Conservation (phyloP, 1,284 basidiomycete species). For the Rugosomyces carneus region DNA sequence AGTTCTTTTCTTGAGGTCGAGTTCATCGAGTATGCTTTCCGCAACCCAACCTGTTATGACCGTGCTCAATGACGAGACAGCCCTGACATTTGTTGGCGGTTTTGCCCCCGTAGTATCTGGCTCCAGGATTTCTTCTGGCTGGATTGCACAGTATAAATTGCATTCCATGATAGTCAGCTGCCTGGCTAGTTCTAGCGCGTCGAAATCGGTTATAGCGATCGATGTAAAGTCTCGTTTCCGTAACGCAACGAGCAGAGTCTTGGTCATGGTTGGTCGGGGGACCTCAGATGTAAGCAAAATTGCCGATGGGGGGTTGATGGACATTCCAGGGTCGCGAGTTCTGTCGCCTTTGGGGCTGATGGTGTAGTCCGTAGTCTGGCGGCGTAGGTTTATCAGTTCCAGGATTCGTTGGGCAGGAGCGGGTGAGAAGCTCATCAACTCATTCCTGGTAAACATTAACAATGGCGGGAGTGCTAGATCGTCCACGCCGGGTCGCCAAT, state of each 20-base stretch:
- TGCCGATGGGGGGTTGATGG: conserved; percentile 55
- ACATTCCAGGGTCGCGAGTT: conserved; percentile 61
- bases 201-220: conserved; percentile 85
- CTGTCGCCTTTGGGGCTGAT: conserved; percentile 56
- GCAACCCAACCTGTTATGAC: conserved; percentile 94
- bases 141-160: conserved; percentile 80
- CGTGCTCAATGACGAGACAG: conserved; percentile 86
- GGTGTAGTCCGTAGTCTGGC: conserved; percentile 36
- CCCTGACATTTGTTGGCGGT: conserved; percentile 68
- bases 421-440: conserved; percentile 58
- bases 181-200: conserved; percentile 86
- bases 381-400: conserved; percentile 59
- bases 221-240: conserved; percentile 52
- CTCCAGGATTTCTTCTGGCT: conserved; percentile 84
- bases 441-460: conserved; percentile 58
- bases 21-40: conserved; percentile 86
- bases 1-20: conserved; percentile 85
- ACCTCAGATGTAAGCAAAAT: conserved; percentile 48
- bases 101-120: conserved; percentile 65
- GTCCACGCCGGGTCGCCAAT: conserved; percentile 77
- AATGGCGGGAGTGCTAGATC: conserved; percentile 55
- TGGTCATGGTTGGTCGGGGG: conserved; percentile 81
- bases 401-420: conserved; percentile 67
- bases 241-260: conserved; percentile 63
- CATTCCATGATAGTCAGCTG: conserved; percentile 96